phyloP scores from a whole-genome alignment of 1,284 basidiomycete genomes.

The Melanopsichium pennsylvanicum region DNA sequence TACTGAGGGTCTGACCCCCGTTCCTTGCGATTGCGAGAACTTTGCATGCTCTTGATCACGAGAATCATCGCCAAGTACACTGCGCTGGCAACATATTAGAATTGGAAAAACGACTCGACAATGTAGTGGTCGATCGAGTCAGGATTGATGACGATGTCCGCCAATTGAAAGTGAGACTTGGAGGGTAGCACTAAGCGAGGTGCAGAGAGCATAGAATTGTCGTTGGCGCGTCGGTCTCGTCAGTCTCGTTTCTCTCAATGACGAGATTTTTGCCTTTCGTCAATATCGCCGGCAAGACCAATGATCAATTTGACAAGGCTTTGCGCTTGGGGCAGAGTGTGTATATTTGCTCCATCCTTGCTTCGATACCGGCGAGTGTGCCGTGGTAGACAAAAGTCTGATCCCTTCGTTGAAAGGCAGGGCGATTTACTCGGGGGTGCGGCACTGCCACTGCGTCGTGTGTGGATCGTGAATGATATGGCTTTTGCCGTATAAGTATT shows the following conservation, averaged over 20 bases:
- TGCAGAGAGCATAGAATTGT: constrained; percentile 16
- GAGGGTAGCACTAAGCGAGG: constrained; percentile 26
- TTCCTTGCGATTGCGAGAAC: neutral
- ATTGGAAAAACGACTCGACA: constrained; percentile 30
- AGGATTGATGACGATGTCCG: constrained; percentile 27
- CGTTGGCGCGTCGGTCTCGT: constrained; percentile 3
- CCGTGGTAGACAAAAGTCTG: constrained; percentile 13
- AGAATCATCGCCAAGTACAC: constrained; percentile 27
- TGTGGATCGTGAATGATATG: too few species aligned
- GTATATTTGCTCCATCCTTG: constrained; percentile 34
- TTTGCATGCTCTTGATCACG: constrained; percentile 41
- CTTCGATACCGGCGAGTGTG: constrained; percentile 17
- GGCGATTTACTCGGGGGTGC: too few species aligned
- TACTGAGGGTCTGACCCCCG: too few species aligned
- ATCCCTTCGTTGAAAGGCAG: too few species aligned
- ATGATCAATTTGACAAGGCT: constrained; percentile 19
- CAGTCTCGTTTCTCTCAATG: too few species aligned
- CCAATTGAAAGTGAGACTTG: constrained; percentile 19
- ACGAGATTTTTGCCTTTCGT: neutral
- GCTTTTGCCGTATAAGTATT: too few species aligned
- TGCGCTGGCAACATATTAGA: constrained; percentile 36
- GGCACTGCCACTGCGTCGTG: too few species aligned
- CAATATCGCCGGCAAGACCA: constrained; percentile 15
- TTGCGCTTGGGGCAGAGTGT: constrained; percentile 14
- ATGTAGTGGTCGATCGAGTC: constrained; percentile 27